Evolutionary conservation across 2,329 filamentous ascomycete species (phyloP).

Genomic region (Colletotrichum lindemuthianum): DNA sequence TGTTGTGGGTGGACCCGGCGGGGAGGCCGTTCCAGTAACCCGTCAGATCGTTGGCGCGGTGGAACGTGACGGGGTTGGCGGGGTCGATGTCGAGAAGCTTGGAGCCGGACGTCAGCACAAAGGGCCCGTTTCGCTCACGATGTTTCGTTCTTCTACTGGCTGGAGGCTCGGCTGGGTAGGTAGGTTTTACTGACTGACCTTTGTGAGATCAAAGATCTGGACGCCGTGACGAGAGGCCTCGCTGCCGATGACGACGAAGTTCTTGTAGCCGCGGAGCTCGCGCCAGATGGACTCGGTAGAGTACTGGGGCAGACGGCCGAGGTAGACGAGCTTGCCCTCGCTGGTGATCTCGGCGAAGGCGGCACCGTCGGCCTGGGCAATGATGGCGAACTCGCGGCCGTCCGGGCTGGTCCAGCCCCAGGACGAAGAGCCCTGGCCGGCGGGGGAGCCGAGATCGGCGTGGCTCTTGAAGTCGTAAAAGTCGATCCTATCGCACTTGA

Average conservation of each 20-base stretch:
- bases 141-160: slow-evolving; percentile 38
- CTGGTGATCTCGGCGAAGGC: slow-evolving; percentile 55
- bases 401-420: slow-evolving; percentile 56
- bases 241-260: slow-evolving; percentile 47
- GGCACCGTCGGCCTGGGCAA: slow-evolving; percentile 49
- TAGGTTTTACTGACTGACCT: slow-evolving; percentile 42
- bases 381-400: slow-evolving; percentile 43
- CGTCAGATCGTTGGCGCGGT: slow-evolving; percentile 44
- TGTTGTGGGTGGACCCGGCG: slow-evolving; percentile 55
- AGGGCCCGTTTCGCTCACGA: slow-evolving; percentile 38
- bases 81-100: slow-evolving; percentile 58
- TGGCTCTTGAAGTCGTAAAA: slow-evolving; percentile 65
- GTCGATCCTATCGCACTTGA: slow-evolving; percentile 37
- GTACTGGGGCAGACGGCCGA: slow-evolving; percentile 51
- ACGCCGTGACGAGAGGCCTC: slow-evolving; percentile 61
- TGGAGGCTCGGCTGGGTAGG: too few species aligned
- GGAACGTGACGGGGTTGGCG: slow-evolving; percentile 46
- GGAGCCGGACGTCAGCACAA: not conserved
- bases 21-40: slow-evolving; percentile 43
- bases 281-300: slow-evolving; percentile 43
- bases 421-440: slow-evolving; percentile 42
- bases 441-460: slow-evolving; percentile 57
- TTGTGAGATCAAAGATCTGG: slow-evolving; percentile 69
- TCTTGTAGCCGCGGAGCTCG: slow-evolving; percentile 47
- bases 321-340: slow-evolving; percentile 53